Evolutionary conservation across 2,329 filamentous ascomycete genomes (phyloP), one percentile per base, ranked within the genome.

Genomic region (Paracoccidioides brasiliensis): DNA sequence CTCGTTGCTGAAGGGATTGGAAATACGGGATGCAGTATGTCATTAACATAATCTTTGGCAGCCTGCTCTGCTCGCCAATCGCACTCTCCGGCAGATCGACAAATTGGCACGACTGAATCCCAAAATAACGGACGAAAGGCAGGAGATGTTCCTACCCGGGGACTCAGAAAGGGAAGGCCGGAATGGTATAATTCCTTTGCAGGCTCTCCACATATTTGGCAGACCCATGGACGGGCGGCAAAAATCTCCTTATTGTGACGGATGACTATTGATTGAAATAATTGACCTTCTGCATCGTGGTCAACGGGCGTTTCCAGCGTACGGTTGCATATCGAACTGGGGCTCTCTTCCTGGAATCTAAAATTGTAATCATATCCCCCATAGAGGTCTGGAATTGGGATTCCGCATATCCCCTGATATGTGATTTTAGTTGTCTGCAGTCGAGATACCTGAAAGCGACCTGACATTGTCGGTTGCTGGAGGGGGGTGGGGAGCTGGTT

Each of bases 41-140:
- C n/a, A 10, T 10, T 38, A 5, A 50, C n/a, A 9, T 2, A 10
- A 12, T 7, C 33, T n/a, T 38, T 50, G n/a, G 46, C 33, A 4
- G 28, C 51, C 51, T 43, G 7, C 38, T 53, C 38, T 7, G 32
- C 38, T n/a, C 14, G n/a, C 7, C 15, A 12, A 32, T 50, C 46
- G 9, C 46, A 38, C 33, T 38, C n/a, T 22, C n/a, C 38, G 6
- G 14, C n/a, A 8, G 54, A 15, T 14, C 8, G 22, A 10, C 52
- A 43, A 32, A 49, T 48, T 28, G 46, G n/a, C 5, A 52, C 15
- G 33, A 38, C 14, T 35, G 53, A 40, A 32, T 49, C 41, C 42
- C 70, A 77, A 22, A 70, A 73, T n/a, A 32, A 38, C 10, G 46
- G 46, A 3, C 37, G 46, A 49, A 15, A 49, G 9, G n/a, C 8